Evolutionary conservation across 257 asterid genomes (phyloP).

Genomic region (Fraxinus cuspidata): DNA sequence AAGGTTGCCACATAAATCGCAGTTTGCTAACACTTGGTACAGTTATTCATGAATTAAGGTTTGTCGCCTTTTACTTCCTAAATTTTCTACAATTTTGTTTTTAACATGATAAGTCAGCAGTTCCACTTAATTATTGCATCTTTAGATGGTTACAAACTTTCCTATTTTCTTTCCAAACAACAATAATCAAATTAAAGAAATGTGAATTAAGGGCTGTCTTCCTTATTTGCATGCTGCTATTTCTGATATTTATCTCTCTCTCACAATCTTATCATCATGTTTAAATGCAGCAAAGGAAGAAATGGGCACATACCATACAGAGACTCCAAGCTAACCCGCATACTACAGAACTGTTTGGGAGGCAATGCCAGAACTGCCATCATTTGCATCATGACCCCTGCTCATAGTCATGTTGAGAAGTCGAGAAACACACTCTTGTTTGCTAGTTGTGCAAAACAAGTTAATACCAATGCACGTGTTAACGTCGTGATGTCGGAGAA

Average conservation of each 20-base stretch:
- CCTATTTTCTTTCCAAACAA: constrained; percentile 29
- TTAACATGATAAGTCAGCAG: neutral
- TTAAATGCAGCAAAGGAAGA: constrained; percentile 75
- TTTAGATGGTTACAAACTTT: constrained; percentile 44
- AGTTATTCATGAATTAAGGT: constrained; percentile 91
- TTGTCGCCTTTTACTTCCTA: neutral
- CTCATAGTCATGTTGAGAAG: constrained; percentile 84
- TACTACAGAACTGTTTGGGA: constrained; percentile 79
- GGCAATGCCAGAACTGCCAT: constrained; percentile 93
- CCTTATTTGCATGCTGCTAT: neutral
- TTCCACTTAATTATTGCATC: neutral
- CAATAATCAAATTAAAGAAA: constrained; percentile 39
- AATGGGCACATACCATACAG: constrained; percentile 85
- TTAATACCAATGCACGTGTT: constrained; percentile 74
- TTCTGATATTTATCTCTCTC: neutral
- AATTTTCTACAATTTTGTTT: neutral
- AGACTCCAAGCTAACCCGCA: constrained; percentile 93
- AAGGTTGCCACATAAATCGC: constrained; percentile 91
- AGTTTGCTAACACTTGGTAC: constrained; percentile 94
- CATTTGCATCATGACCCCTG: constrained; percentile 97
- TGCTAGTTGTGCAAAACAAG: constrained; percentile 96
- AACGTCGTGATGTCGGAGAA: constrained; percentile 91
- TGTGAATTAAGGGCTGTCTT: neutral
- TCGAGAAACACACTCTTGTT: constrained; percentile 89
- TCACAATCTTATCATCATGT: neutral